Conservation (phyloP, 2,329 filamentous ascomycete genomes). For the Knufia petricola region DNA sequence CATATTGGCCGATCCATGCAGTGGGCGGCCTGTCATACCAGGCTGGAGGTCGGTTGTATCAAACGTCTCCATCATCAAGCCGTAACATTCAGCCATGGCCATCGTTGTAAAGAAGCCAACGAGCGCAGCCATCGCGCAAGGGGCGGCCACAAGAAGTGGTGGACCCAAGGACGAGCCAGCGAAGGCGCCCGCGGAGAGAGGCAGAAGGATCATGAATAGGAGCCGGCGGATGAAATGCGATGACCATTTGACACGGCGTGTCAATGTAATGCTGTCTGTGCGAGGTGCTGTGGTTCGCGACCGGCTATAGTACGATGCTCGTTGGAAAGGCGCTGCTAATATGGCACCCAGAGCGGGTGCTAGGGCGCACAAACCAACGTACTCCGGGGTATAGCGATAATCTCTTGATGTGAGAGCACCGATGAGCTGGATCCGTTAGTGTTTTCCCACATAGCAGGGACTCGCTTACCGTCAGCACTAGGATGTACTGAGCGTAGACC, state of each 20-base stretch:
- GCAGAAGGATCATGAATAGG: constrained; percentile 58
- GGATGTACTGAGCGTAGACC: constrained; percentile 67
- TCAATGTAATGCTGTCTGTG: constrained; percentile 58
- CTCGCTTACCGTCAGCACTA: constrained; percentile 55
- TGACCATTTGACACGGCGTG: constrained; percentile 56
- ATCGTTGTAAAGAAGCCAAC: constrained; percentile 64
- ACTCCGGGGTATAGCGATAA: constrained; percentile 55
- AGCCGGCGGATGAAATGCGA: constrained; percentile 61
- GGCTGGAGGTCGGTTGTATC: constrained; percentile 71
- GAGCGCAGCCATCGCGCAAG: constrained; percentile 54
- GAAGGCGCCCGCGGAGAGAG: constrained; percentile 57
- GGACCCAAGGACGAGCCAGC: constrained; percentile 57
- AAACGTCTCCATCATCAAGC: constrained; percentile 70
- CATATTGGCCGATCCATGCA: constrained; percentile 31
- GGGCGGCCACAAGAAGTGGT: constrained; percentile 51
- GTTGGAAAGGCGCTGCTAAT: constrained; percentile 62
- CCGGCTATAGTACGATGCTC: constrained; percentile 59
- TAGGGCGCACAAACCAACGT: constrained; percentile 57
- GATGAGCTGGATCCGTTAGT: constrained; percentile 40
- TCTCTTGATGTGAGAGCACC: constrained; percentile 61
- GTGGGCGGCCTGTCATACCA: constrained; percentile 53
- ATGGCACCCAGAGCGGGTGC: constrained; percentile 60
- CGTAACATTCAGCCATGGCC: constrained; percentile 65
- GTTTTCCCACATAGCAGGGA: not conserved
- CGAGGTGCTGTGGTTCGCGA: constrained; percentile 49